These are phyloP conservation scores for Cytospora chrysosperma DNA, from an alignment of 2,329 filamentous ascomycete genomes.

Conservation along the genomic window DNA sequence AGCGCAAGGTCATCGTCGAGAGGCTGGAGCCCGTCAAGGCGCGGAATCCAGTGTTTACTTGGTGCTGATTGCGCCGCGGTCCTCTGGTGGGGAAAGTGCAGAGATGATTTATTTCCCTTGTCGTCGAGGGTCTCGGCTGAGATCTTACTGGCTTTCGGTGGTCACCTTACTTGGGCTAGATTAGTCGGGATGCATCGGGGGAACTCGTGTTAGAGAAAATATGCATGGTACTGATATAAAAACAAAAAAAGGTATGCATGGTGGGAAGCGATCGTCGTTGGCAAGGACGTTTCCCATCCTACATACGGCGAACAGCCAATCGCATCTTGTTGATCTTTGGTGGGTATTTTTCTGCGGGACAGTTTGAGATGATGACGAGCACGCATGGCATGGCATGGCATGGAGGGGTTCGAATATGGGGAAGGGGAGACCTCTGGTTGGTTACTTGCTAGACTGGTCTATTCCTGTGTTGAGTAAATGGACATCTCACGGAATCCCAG, in stretches of 20 bases:
- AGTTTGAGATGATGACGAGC: not conserved
- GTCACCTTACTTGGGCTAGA: not conserved
- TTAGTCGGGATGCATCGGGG: not conserved
- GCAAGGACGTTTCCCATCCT: not conserved
- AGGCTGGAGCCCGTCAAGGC: slow-evolving; percentile 93
- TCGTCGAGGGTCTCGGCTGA: not conserved
- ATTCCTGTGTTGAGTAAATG: not conserved
- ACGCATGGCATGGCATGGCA: not conserved
- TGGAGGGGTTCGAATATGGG: too few relatives aligned
- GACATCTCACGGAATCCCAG: not conserved
- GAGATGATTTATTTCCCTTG: not conserved
- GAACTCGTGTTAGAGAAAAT: not conserved
- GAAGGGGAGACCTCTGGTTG: not conserved
- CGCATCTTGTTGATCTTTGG: not conserved
- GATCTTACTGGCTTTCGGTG: not conserved
- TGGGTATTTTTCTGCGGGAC: not conserved
- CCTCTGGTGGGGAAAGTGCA: not conserved
- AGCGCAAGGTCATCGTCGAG: slow-evolving; percentile 95
- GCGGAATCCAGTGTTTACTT: slow-evolving; percentile 93
- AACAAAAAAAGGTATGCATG: not conserved
- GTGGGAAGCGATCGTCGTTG: not conserved
- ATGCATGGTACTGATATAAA: not conserved
- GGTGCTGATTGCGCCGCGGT: slow-evolving; percentile 67
- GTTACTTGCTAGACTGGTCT: not conserved
- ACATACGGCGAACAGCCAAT: not conserved